Conservation (phyloP, 2,329 filamentous ascomycete species). For the Fusarium camptoceras region DNA sequence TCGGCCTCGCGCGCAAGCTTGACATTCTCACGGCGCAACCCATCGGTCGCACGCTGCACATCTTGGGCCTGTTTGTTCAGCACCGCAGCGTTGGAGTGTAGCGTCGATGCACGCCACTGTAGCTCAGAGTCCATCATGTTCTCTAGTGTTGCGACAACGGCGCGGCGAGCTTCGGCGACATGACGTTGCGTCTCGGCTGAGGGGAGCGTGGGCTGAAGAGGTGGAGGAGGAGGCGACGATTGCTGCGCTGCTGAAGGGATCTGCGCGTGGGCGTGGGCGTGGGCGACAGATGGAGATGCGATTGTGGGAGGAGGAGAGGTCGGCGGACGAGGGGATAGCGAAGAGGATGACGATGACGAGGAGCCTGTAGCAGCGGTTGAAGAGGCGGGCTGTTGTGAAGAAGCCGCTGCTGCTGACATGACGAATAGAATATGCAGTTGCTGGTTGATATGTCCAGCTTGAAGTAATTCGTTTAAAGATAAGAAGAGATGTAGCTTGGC, state of each 20-base stretch:
- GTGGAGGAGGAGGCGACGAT: slow-evolving; percentile 32
- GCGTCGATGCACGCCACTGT: slow-evolving; percentile 72
- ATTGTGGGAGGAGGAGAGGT: slow-evolving; percentile 44
- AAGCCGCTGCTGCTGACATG: slow-evolving; percentile 25
- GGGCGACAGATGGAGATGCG: slow-evolving; percentile 40
- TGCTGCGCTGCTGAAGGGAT: slow-evolving; percentile 24
- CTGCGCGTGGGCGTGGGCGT: slow-evolving; percentile 35
- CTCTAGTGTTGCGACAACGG: slow-evolving; percentile 72
- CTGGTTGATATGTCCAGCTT: slow-evolving; percentile 1
- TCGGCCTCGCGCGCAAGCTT: slow-evolving; percentile 73
- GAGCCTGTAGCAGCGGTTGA: slow-evolving; percentile 24
- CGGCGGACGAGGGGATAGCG: slow-evolving; percentile 38
- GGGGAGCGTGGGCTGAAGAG: slow-evolving; percentile 54
- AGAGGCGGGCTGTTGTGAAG: slow-evolving; percentile 26
- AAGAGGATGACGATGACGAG: slow-evolving; percentile 38
- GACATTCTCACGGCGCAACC: slow-evolving; percentile 72
- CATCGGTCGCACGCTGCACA: slow-evolving; percentile 69
- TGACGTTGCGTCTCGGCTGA: slow-evolving; percentile 59
- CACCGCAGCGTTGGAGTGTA: slow-evolving; percentile 76
- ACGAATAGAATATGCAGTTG: not conserved
- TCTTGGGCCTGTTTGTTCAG: slow-evolving; percentile 76
- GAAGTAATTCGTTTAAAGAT: slow-evolving; percentile 5
- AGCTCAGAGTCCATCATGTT: slow-evolving; percentile 77
- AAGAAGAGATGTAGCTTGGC: slow-evolving; percentile 19
- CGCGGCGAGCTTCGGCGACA: slow-evolving; percentile 67